Evolutionary conservation across 441 rosid genomes (phyloP), one percentile per base, ranked within the genome.

Genomic region (Aquilaria agallochum): DNA sequence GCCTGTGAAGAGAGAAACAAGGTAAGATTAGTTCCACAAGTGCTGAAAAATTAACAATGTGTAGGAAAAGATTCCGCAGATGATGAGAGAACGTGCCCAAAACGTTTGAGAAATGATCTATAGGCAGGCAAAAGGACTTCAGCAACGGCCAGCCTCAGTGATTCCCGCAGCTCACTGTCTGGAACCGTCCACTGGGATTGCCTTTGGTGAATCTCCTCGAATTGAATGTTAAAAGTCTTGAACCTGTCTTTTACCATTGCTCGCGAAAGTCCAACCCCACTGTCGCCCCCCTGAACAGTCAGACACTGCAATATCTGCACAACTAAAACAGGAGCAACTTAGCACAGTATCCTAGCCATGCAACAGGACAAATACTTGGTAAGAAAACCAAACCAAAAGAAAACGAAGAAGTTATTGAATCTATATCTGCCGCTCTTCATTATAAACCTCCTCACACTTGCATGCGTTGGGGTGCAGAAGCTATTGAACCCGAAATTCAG

Each of bases 121-220:
- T 83, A 87, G 1, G 99, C 99, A 49, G 97, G 99, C 76, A 94
- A 77, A 54, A 91, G 89, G 33, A 94, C 96, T 75, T 91, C 96
- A 2, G 97, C 95, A 52, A 94, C 99, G 31, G 97, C 96, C 4
- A 94, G 95, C 64, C 95, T 84, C 40, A 89, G 66, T 32, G 96
- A 91, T 61, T 91, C 97, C 0, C 97, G 88, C 66, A 89, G 65
- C 69, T 94, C 97, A 8, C 95, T 89, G 82, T 94, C 99, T 0
- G 96, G 99, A 65, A 91, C 92, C 4, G 92, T 87, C 99, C 99
- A 91, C 57, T 94, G 99, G 42, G 94, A 87, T 78, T 91, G 99
- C 65, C 96, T 80, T 51, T 79, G 86, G 71, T 94, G 89, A 75
- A 87, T 74, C 76, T 94, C 96, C 76, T 94, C 97, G 32, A 94